phyloP scores from a whole-genome alignment of 2,329 filamentous ascomycete species.

The Metarhizium brunneum region DNA sequence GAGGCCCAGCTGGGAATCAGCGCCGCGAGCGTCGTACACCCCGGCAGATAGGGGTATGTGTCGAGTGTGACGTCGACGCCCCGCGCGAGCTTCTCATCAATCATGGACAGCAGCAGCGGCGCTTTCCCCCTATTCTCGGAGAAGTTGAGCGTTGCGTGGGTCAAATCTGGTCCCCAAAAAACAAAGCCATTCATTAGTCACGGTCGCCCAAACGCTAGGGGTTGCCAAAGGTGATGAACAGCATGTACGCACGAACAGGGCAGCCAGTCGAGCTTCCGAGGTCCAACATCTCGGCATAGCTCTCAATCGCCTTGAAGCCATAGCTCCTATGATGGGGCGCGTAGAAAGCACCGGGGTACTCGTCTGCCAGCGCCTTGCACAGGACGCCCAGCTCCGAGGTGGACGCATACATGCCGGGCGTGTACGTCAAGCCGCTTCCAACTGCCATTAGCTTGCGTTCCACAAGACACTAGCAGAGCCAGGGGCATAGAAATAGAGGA shows the following conservation, averaged over 20 bases:
- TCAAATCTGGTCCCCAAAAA: constrained; percentile 9
- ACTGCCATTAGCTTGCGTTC: background rate
- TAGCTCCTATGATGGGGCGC: constrained; percentile 17
- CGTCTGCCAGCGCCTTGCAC: constrained; percentile 11
- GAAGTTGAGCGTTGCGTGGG: constrained; percentile 16
- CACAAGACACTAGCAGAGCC: background rate
- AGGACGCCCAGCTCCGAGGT: constrained; percentile 14
- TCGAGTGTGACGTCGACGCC: constrained; percentile 15
- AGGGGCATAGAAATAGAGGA: background rate
- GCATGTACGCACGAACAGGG: constrained; percentile 12
- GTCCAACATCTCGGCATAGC: constrained; percentile 15
- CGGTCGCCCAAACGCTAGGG: no score
- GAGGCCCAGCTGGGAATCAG: constrained; percentile 15
- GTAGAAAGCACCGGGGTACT: constrained; percentile 14
- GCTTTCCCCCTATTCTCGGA: constrained; percentile 15
- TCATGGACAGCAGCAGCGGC: constrained; percentile 11
- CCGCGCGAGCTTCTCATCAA: constrained; percentile 10
- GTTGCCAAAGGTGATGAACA: no score
- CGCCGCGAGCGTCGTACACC: constrained; percentile 14
- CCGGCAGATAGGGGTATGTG: constrained; percentile 15
- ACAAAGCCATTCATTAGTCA: no score
- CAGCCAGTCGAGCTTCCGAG: constrained; percentile 14
- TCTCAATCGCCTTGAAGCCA: constrained; percentile 13
- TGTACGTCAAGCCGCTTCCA: constrained; percentile 14
- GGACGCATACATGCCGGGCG: constrained; percentile 17